Base-by-base conservation (phyloP, 495 filamentous ascomycete species). In the Aspergillus heteromorphus region DNA sequence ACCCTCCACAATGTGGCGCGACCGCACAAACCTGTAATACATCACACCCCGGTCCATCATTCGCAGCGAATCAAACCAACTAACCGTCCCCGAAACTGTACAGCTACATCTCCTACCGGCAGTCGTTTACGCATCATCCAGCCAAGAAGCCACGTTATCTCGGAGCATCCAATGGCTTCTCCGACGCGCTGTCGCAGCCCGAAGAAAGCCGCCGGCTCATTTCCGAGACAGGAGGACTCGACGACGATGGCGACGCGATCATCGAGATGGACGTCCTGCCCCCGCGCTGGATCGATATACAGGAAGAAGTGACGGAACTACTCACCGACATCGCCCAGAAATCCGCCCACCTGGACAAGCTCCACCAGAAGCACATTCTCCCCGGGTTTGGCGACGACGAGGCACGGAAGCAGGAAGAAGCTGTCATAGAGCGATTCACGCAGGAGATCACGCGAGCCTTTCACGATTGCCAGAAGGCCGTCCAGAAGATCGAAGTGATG, bases 261-360 rank as follows among this genome's bases (percentile, higher is more conserved):
- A 98, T 98, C 59, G 93, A 98, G 76, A 97, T 98, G 93, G 92
- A 97, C 71, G 76, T 96, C 11, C 79, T 98, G 9, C 95, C 93
- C 0, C 93, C 95, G 36, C 86, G 92, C 49, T 98, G 93, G 95
- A 84, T 91, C 53, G 95, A 98, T 72, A 78, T 97, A 53, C 90
- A 89, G 63, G 93, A 97, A 59, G 92, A 97, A 64, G 91, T 97
- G 43, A 85, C 87, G 7, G 89, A 96, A 31, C 66, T 87, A 16
- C 77, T 98, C n/a, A 75, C 80, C 51, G 84, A 86, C 51, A 89
- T 97, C 56, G 87, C 89, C 51, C 82, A 78, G 54, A 91, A 95
- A 69, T 88, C 89, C 43, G 79, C 86, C 50, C 84, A 85, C 45
- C 81, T 98, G 17, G 93, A 98, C 63, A 87, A 91, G 63, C 73